Conservation (phyloP, 2,329 filamentous ascomycete genomes). For the Claviceps africana region DNA sequence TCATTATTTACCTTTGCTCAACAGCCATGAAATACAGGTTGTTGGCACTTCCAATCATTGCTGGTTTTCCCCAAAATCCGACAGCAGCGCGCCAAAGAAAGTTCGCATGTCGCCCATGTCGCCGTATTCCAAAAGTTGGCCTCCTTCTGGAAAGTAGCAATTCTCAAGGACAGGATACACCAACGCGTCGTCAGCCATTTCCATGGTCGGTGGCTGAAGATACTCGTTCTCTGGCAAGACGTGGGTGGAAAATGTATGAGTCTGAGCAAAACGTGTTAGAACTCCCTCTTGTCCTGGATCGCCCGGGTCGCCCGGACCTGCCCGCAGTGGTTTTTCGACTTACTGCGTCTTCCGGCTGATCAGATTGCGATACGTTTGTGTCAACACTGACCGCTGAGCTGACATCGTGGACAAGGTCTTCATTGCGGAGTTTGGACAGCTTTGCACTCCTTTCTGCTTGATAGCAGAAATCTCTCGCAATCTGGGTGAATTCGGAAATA, state of each 20-base stretch:
- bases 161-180: background rate
- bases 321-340: background rate
- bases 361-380: background rate
- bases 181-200: background rate
- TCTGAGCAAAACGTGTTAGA: background rate
- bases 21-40: background rate
- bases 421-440: background rate
- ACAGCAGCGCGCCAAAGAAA: conserved; percentile 1
- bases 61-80: background rate
- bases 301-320: too few species aligned
- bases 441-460: conserved; percentile 1
- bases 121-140: conserved; percentile 1
- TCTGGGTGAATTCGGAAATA: conserved; percentile 4
- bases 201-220: background rate
- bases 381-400: background rate
- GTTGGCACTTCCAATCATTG: background rate
- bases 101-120: conserved; percentile 1
- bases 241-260: background rate
- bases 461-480: conserved; percentile 1
- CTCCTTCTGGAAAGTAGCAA: background rate
- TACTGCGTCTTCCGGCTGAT: background rate
- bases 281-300: background rate
- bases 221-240: background rate
- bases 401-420: background rate
- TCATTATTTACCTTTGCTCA: background rate